Base-by-base conservation (phyloP, 2,329 filamentous ascomycete species). In the Dothistroma pini region DNA sequence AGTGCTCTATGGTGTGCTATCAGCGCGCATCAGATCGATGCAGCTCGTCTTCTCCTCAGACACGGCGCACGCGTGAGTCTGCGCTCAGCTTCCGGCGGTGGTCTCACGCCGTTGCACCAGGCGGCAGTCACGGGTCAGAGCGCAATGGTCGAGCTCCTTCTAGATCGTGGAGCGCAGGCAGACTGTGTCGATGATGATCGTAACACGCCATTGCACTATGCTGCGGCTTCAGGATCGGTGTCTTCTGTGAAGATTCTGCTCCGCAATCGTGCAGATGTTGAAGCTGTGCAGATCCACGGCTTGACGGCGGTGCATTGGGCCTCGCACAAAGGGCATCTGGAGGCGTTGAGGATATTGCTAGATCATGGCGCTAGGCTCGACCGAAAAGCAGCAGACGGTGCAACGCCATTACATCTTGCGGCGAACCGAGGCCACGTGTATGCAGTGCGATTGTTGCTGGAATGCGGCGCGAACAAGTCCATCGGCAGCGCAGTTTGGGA, bases 1-100 rank as follows among this genome's bases (percentile, higher is more conserved):
- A 68, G 66, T 31, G 67, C 70, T 6, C 57, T 72, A 6, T 71
- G 66, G 66, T 71, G 69, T 57, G 69, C 70, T 2, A 68, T 72
- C 59, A 69, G 61, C 34, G 69, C 66, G 8, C 54, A 64, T 25
- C 67, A 71, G 32, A 70, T 70, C 52, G 67, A 70, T 41, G 66
- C 65, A 14, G 69, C 63, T 16, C 63, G 68, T 2, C 57, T 70
- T 3, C 58, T 71, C 4, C 64, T 70, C 4, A 68, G 65, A 58
- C 65, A 69, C 44, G 69, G 69, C 9, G 70, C 69, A 31, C 57
- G 69, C 12, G 66, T 71, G 10, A 68, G 65, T 48, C 56, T 70
- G 5, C 66, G 63, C 10, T 63, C 68, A 25, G 60, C 63, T 2
- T 62, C 63, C 10, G 70, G 64, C 1, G 54, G 41, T 9, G 63